Evolutionary conservation across 805 yeast species (phyloP).

Genomic region (Zygoascus biomembranicola): DNA sequence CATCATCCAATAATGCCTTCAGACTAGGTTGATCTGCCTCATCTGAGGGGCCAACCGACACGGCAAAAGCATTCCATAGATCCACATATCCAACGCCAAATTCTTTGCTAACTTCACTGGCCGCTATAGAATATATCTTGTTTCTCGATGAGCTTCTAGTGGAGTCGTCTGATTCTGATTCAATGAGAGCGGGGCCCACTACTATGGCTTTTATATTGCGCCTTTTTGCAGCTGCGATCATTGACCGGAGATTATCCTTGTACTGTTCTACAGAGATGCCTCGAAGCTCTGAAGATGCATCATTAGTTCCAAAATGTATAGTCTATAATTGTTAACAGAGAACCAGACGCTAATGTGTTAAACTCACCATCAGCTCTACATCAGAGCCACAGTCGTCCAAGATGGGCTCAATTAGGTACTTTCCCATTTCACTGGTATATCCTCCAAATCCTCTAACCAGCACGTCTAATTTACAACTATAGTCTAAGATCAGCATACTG

Average conservation of each 20-base stretch:
- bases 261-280: slow-evolving; percentile 46
- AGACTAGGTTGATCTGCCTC: slow-evolving; percentile 14
- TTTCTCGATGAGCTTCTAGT: neutral
- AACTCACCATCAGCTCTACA: slow-evolving; percentile 37
- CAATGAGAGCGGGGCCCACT: slow-evolving; percentile 49
- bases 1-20: slow-evolving; percentile 36
- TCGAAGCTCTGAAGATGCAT: slow-evolving; percentile 41
- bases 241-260: slow-evolving; percentile 36
- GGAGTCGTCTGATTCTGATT: neutral
- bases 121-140: slow-evolving; percentile 43
- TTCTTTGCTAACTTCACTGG: slow-evolving; percentile 37
- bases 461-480: slow-evolving; percentile 50
- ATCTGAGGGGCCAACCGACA: slow-evolving; percentile 35
- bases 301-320: slow-evolving; percentile 79
- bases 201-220: slow-evolving; percentile 47
- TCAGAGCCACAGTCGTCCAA: slow-evolving; percentile 38
- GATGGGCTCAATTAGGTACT: slow-evolving; percentile 41
- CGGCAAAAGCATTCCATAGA: slow-evolving; percentile 38
- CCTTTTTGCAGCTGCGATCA: slow-evolving; percentile 35
- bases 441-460: slow-evolving; percentile 73
- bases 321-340: slow-evolving; percentile 21
- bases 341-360: no score
- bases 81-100: slow-evolving; percentile 52
- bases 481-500: slow-evolving; percentile 27
- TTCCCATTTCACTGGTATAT: slow-evolving; percentile 58